These are phyloP conservation scores for Zygosaccharomyces pseudorouxii DNA, from an alignment of 805 yeast genomes.

Conservation along the genomic window DNA sequence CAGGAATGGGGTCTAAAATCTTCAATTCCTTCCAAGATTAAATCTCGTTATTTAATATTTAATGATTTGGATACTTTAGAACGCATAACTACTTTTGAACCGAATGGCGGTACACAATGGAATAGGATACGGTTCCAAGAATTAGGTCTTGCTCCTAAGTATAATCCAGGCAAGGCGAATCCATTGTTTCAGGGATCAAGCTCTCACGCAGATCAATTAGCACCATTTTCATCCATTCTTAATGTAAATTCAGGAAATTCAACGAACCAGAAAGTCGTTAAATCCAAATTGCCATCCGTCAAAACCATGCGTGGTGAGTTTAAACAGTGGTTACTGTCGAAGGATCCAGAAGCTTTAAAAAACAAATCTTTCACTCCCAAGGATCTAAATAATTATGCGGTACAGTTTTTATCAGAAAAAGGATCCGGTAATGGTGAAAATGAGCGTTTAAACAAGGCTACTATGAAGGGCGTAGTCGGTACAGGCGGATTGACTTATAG, in stretches of 20 bases:
- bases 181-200: conserved; percentile 34
- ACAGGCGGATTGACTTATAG: conserved; percentile 73
- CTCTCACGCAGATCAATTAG: conserved; percentile 17
- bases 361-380: conserved; percentile 29
- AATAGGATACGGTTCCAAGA: conserved; percentile 66
- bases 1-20: conserved; percentile 76
- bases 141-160: conserved; percentile 44
- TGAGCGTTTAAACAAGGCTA: conserved; percentile 7
- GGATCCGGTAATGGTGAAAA: conserved; percentile 4
- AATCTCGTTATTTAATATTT: conserved; percentile 54
- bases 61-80: conserved; percentile 65
- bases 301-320: conserved; percentile 49
- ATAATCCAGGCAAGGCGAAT: conserved; percentile 27
- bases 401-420: conserved; percentile 37
- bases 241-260: conserved; percentile 13
- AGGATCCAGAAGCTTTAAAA: conserved; percentile 42
- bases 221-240: conserved; percentile 22
- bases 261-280: conserved; percentile 17
- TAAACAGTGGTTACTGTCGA: conserved; percentile 48
- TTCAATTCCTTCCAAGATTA: conserved; percentile 58
- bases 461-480: conserved; percentile 45
- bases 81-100: conserved; percentile 67
- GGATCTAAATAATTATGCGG: conserved; percentile 38
- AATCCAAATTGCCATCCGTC: conserved; percentile 39
- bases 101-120: conserved; percentile 51